Evolutionary conservation across 768 basidiomycete genomes (phyloP).

Genomic region (Mycena leptocephala): DNA sequence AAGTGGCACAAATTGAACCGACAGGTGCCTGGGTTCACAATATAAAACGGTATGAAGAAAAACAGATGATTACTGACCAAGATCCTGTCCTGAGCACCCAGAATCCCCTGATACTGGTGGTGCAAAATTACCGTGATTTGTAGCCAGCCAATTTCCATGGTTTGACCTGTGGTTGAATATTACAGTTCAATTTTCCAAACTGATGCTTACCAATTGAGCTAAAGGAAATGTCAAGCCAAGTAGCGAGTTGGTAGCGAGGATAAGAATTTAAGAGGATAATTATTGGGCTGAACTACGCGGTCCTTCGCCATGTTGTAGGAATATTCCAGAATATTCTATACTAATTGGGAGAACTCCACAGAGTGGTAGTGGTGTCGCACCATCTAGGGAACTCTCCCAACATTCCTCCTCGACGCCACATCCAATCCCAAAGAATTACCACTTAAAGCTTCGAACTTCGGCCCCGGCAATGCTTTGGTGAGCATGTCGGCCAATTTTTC

Average conservation of each 20-base stretch:
- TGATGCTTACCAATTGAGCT: too few species aligned
- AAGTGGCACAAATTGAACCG: background rate
- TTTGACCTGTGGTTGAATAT: background rate
- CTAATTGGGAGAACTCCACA: background rate
- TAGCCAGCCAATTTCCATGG: background rate
- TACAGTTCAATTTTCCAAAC: background rate
- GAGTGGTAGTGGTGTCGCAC: too few species aligned
- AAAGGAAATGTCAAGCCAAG: background rate
- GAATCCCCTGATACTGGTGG: background rate
- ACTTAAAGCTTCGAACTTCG: too few species aligned
- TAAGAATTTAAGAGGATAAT: background rate
- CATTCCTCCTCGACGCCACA: too few species aligned
- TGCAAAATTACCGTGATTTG: background rate
- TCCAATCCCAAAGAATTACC: too few species aligned
- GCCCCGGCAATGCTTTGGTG: too few species aligned
- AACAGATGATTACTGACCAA: background rate
- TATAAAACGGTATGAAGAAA: too few species aligned
- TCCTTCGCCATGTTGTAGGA: background rate
- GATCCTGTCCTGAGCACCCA: background rate
- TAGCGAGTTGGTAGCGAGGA: background rate
- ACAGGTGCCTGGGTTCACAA: too few species aligned
- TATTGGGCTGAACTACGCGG: background rate
- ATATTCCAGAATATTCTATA: background rate
- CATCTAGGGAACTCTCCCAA: too few species aligned
- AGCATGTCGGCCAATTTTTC: too few species aligned